Percentiles rank a stretch among this genome's conserved stretches.
These are phyloP conservation scores for Penicillium robsamsonii DNA, from an alignment of 495 filamentous ascomycete species.

Conservation along the genomic window DNA sequence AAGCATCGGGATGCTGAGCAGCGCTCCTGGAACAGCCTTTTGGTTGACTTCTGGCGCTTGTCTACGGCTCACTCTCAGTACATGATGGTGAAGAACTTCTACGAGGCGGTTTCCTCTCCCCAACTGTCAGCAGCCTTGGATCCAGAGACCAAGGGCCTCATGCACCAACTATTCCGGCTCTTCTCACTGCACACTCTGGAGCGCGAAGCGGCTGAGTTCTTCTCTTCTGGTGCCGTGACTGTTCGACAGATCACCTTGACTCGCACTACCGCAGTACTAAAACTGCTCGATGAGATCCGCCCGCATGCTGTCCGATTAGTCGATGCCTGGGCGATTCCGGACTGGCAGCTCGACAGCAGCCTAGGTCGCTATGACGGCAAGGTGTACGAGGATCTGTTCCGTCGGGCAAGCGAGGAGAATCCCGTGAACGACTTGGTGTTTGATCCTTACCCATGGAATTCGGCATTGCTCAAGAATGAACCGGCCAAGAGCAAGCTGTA, in stretches of 20 bases:
- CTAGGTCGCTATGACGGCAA: constrained; percentile 64
- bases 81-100: constrained; percentile 68
- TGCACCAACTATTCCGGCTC: constrained; percentile 65
- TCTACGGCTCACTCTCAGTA: constrained; percentile 69
- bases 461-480: constrained; percentile 55
- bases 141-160: constrained; percentile 46
- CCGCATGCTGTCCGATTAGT: constrained; percentile 66
- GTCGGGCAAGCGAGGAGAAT: constrained; percentile 63
- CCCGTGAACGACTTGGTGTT: constrained; percentile 64
- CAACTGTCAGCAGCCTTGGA: constrained; percentile 48
- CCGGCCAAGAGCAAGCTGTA: constrained; percentile 43
- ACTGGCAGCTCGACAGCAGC: constrained; percentile 67
- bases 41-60: constrained; percentile 72
- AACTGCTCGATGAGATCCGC: constrained; percentile 61
- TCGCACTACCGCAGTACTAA: constrained; percentile 59
- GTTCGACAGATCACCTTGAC: constrained; percentile 63
- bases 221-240: constrained; percentile 59
- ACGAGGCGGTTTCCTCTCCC: constrained; percentile 59
- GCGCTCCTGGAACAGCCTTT: constrained; percentile 66
- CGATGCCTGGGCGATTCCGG: constrained; percentile 66
- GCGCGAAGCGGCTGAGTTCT: constrained; percentile 65
- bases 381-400: constrained; percentile 69
- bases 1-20: constrained; percentile 70
- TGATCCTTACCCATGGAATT: constrained; percentile 65
- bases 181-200: constrained; percentile 65